Base-by-base conservation (phyloP, 495 filamentous ascomycete genomes). In the Evernia prunastri region DNA sequence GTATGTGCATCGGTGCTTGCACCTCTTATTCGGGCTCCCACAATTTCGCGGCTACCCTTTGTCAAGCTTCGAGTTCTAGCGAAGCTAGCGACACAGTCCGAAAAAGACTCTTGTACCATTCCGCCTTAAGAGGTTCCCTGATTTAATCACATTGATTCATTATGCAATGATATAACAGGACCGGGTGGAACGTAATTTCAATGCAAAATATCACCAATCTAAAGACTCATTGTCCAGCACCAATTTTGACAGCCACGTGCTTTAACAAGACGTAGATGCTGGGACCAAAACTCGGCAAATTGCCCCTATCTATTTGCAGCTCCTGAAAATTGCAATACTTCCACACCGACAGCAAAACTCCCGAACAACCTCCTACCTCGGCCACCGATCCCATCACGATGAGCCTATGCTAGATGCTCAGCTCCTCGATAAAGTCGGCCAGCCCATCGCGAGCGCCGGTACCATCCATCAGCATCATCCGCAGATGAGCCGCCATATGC, bases 401-500 rank as follows among this genome's bases (percentile, higher is more conserved):
- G 17, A 10, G 8, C 13, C 13, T 1, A 1, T 53, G 4, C 47
- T 13, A 31, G 12, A 53, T 0, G 12, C 27, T 31, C 27, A 53
- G 11, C 18, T 7, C 3, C 25, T 53, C 27, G 27, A 53, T 53
- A 33, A 18, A 29, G 3, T 13, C 49, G 10, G 27, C 49, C 27
- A 53, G 8, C 27, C 20, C 49, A 31, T 53, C 49, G 49, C 49
- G 18, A 1, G 25, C 15, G 8, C 31, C 49, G 12, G 49, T 53
- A 3, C 49, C 27, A 33, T 53, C 49, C 13, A 13, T 3, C 49
- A 53, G 18, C 49, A 33, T 33, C 49, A 18, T 18, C 49, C 49
- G 49, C 49, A 53, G 31, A 53, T 31, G 49, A 53, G 49, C 49
- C 2, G 49, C 49, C 49, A 53, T 18, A 53, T 33, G 49, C 49